Evolutionary conservation across 2,329 filamentous ascomycete genomes (phyloP), one percentile per base, ranked within the genome.

Genomic region (Lecanoromycetidae sp.): DNA sequence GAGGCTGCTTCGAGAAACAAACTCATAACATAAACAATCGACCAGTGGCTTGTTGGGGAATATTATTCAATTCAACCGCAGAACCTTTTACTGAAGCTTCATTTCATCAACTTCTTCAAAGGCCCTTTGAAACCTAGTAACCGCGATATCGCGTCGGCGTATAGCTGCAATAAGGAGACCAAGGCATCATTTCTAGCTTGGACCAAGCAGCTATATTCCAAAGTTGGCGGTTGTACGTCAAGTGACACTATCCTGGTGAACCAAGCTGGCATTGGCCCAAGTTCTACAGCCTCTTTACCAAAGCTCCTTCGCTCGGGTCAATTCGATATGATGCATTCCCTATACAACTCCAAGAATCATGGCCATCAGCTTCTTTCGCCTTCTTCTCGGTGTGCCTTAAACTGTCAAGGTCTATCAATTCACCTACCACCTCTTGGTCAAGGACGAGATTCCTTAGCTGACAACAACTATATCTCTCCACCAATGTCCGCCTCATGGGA

Each of bases 401-500:
- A 54, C 20, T 54, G 52, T 46, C 51, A 52, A 34, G 45, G 39
- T 26, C 33, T 54, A 25, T 52, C 50, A 25, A 54, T 52, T 19
- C 52, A 54, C 27, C 48, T 54, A 13, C 52, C 52, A 26, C 52
- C 52, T 20, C 50, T 52, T 12, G 39, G 42, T 34, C 44, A 52
- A 30, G 27, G 41, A 34, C 44, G 37, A 19, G 34, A 39, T 37
- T 42, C 45, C 22, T 19, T 46, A 30, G n/a, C 50, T 23, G 38
- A 29, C n/a, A 50, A 42, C 38, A 38, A 44, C 23, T 54, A 54
- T 30, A 44, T 52, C 23, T 51, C 52, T 34, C 52, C 52, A 25
- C 52, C 52, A 19, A 54, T 54, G 52, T 54, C 52, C 47, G 52
- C 50, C 15, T 54, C 52, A 15, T 50, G 45, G 32, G 44, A 48